Base-by-base conservation (phyloP, 1,139 yeast genomes). In the Candida sanyaensis region DNA sequence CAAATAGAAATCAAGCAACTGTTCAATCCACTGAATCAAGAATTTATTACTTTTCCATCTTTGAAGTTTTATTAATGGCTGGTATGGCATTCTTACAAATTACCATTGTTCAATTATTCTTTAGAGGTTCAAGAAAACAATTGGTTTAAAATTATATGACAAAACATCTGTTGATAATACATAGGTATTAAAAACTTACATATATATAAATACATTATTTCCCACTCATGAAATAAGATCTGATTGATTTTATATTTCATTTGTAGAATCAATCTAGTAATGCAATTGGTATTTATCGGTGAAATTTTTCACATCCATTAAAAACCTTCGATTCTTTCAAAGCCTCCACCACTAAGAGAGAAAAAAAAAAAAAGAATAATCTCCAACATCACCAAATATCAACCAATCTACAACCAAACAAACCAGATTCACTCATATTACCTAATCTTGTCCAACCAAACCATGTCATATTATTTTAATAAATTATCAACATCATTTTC, bases 31-130 rank as follows among this genome's bases (percentile, higher is more conserved):
- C 97, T 4, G 96, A 88, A 63, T 68, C 81, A n/a, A 82, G 98
- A 65, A 88, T 93, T 52, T 86, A 86, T 61, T 85, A 86, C 77
- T 92, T 91, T 65, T 86, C 96, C 29, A 66, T 91, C 39, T 81
- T 88, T 59, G 97, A 90, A 65, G 89, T 90, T 37, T 61, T 84
- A 37, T 75, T 91, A 58, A 88, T 92, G 83, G 86, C 88, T 42
- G 89, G 87, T 46, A 86, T 92, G 93, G 95, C 96, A 24, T 77
- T 78, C 44, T 78, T 88, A 62, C 97, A 93, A 65, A 89, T 92
- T 49, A 71, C 84, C 37, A 81, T 91, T 50, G 96, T 93, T 42
- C 96, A 90, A 68, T 79, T 86, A 63, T 86, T 90, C 75, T 91
- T 92, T 79, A 86, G 83, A 66, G 91, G 91, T 52, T 78, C 93